These are phyloP conservation scores for Monilinia aucupariae DNA, from an alignment of 2,329 filamentous ascomycete genomes.

Conservation along the genomic window DNA sequence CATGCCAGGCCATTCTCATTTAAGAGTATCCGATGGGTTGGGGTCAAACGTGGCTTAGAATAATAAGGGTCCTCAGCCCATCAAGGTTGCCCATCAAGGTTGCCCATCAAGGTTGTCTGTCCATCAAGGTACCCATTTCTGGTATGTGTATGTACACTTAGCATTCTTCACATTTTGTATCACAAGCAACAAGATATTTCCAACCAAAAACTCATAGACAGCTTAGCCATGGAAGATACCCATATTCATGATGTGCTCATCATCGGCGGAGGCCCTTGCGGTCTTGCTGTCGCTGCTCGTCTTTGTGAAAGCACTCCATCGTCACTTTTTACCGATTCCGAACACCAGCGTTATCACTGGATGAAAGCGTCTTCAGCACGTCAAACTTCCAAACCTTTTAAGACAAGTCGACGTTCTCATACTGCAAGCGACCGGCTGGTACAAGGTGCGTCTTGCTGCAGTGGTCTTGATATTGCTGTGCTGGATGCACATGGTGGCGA, in stretches of 20 bases:
- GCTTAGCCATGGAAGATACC: constrained; percentile 14
- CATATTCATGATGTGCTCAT: constrained; percentile 53
- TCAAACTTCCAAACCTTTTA: constrained; percentile 37
- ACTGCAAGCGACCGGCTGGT: constrained; percentile 35
- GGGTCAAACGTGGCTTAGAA: background rate
- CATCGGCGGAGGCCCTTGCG: constrained; percentile 68
- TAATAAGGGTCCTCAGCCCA: constrained; percentile 3
- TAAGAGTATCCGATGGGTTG: background rate
- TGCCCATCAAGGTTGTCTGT: constrained; percentile 4
- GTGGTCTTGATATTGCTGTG: constrained; percentile 47
- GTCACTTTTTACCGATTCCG: constrained; percentile 76
- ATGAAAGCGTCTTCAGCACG: constrained; percentile 53
- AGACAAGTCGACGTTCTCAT: constrained; percentile 34
- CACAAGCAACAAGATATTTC: background rate
- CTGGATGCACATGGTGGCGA: constrained; percentile 57
- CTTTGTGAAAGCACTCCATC: constrained; percentile 68
- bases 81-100: constrained; percentile 20
- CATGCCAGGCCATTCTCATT: background rate
- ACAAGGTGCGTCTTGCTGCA: constrained; percentile 21
- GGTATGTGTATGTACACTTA: background rate
- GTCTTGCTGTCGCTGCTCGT: constrained; percentile 67
- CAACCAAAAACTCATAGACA: background rate
- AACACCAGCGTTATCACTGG: constrained; percentile 75
- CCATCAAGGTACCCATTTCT: constrained; percentile 18
- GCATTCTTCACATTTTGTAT: constrained; percentile 1